phyloP scores from a whole-genome alignment of 2,329 filamentous ascomycete species.

The Xylariaceae sp. region DNA sequence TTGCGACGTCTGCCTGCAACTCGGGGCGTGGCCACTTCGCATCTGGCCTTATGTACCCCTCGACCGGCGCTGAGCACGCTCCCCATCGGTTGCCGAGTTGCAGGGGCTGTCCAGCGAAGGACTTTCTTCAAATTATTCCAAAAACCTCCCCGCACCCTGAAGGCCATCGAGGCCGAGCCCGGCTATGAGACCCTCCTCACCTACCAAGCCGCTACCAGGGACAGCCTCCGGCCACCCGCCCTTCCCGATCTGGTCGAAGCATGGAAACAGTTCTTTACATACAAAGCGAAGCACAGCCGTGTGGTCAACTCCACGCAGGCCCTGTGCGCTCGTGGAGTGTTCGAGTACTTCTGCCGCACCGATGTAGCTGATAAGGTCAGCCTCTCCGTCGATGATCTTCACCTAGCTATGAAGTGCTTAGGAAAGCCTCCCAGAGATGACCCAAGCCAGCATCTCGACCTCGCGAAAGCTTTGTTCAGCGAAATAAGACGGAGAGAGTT shows the following conservation, averaged over 20 bases:
- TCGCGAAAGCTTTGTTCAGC: conserved; percentile 42
- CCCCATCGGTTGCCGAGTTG: conserved; percentile 28
- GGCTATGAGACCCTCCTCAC: conserved; percentile 69
- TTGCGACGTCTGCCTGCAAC: conserved; percentile 35
- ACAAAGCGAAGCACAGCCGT: conserved; percentile 44
- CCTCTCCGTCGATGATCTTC: conserved; percentile 39
- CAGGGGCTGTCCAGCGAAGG: conserved; percentile 38
- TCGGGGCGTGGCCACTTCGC: conserved; percentile 21
- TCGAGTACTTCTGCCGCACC: conserved; percentile 52
- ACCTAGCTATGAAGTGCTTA: conserved; percentile 42
- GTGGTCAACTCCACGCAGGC: conserved; percentile 63
- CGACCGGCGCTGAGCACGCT: conserved; percentile 29
- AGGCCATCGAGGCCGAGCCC: conserved; percentile 59
- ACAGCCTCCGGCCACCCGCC: conserved; percentile 60
- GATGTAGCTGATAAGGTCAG: conserved; percentile 20
- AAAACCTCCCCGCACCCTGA: conserved; percentile 54
- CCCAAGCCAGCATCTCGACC: conserved; percentile 41
- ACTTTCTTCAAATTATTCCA: conserved; percentile 60
- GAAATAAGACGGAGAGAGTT: conserved; percentile 30
- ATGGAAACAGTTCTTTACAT: conserved; percentile 58
- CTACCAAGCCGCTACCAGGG: conserved; percentile 56
- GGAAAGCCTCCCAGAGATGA: conserved; percentile 40
- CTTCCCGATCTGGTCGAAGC: conserved; percentile 59
- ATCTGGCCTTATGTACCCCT: conserved; percentile 11
- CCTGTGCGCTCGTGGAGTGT: conserved; percentile 51